Percentiles rank a stretch among this genome's conserved stretches.
Conservation (phyloP, 2,329 filamentous ascomycete genomes). For the Paraphaeosphaeria minitans region DNA sequence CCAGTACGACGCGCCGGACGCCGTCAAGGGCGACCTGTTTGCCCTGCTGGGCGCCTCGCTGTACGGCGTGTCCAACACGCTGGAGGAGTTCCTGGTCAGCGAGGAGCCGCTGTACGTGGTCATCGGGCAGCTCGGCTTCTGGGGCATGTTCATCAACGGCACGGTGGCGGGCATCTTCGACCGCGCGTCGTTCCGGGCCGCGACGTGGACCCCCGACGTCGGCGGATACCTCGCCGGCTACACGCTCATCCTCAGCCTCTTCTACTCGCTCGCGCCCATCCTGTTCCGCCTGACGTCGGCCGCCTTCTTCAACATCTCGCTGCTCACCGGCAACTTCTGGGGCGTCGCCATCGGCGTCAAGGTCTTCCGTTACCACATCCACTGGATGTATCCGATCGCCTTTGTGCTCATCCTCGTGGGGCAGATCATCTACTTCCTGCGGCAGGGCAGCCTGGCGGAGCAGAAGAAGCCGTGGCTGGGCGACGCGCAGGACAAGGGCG, state of each 20-base stretch:
- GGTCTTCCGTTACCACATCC: constrained; percentile 79
- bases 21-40: constrained; percentile 91
- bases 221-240: constrained; percentile 88
- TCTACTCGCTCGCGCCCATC: constrained; percentile 86
- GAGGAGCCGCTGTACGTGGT: constrained; percentile 91
- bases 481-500: constrained; percentile 71
- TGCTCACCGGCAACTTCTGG: constrained; percentile 97
- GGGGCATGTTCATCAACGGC: constrained; percentile 89
- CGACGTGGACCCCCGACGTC: constrained; percentile 57
- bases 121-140: constrained; percentile 86
- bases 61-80: constrained; percentile 89
- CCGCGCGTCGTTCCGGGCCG: constrained; percentile 66
- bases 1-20: constrained; percentile 69
- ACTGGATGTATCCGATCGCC: constrained; percentile 93
- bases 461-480: constrained; percentile 95
- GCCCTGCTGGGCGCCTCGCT: constrained; percentile 85
- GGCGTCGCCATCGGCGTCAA: constrained; percentile 88
- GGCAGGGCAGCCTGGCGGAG: constrained; percentile 81
- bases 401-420: constrained; percentile 92
- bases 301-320: constrained; percentile 94
- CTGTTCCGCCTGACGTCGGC: constrained; percentile 88
- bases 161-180: constrained; percentile 92
- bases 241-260: constrained; percentile 79
- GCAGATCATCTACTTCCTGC: constrained; percentile 84
- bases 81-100: constrained; percentile 92